Evolutionary conservation across 176 grass and related monocot genomes (phyloP).

Genomic region (Bolboschoenus planiculmis): DNA sequence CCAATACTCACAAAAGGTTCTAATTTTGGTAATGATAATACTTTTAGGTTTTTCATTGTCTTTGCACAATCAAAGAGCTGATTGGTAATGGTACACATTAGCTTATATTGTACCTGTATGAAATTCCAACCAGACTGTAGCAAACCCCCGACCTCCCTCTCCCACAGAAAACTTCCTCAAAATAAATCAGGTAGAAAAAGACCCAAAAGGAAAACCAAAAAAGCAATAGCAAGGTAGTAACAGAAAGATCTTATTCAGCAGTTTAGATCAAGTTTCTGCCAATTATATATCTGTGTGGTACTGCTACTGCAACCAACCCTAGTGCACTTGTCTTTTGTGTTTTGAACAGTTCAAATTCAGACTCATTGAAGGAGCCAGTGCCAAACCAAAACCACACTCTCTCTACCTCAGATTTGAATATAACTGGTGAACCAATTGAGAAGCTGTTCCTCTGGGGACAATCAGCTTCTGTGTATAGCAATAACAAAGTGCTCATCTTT

Average conservation of each 20-base stretch:
- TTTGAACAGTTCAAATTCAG: conserved; percentile 50
- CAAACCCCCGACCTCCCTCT: background rate
- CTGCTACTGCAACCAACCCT: background rate
- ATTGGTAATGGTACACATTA: background rate
- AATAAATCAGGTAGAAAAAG: background rate
- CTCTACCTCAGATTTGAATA: conserved; percentile 37
- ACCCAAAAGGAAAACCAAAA: background rate
- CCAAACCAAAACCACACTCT: conserved; percentile 33
- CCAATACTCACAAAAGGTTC: conserved; percentile 5
- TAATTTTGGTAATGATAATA: conserved; percentile 18
- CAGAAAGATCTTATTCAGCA: background rate
- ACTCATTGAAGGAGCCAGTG: conserved; percentile 24
- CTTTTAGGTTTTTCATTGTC: background rate
- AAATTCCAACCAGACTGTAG: background rate
- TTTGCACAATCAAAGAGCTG: background rate
- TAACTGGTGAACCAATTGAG: conserved; percentile 64
- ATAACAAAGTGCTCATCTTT: conserved; percentile 49
- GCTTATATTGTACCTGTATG: background rate
- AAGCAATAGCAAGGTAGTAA: background rate
- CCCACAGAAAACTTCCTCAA: background rate
- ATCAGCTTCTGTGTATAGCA: conserved; percentile 44
- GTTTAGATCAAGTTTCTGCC: background rate
- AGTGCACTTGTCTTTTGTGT: background rate
- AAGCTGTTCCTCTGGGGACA: conserved; percentile 95
- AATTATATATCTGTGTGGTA: background rate